phyloP scores from a whole-genome alignment of 345 rosid species.

The Excoecaria cochinchinensis region DNA sequence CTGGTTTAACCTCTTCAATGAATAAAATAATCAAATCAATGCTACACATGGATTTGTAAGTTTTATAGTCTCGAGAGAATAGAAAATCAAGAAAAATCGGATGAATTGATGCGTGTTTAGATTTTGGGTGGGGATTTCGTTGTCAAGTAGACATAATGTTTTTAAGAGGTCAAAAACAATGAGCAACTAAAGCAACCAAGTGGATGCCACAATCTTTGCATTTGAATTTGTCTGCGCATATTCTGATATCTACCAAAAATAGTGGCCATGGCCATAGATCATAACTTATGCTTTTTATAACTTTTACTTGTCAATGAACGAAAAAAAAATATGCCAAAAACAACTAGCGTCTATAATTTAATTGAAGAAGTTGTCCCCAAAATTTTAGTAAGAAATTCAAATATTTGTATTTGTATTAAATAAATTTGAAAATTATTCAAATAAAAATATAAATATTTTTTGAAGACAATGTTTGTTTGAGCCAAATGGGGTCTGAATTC shows the following conservation, averaged over 20 bases:
- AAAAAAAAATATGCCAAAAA: too few species aligned
- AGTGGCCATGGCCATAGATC: not conserved
- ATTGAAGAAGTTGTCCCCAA: too few species aligned
- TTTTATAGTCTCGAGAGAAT: not conserved
- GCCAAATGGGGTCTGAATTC: too few species aligned
- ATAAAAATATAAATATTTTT: too few species aligned
- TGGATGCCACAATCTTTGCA: constrained; percentile 9
- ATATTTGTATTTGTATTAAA: too few species aligned
- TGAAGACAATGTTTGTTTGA: too few species aligned
- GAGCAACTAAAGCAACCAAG: not conserved
- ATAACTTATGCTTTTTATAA: not conserved
- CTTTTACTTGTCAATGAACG: too few species aligned
- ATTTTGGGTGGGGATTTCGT: not conserved
- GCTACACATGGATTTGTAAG: not conserved
- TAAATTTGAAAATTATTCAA: too few species aligned
- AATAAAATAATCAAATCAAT: not conserved
- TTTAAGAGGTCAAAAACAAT: not conserved
- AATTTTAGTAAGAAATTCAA: too few species aligned
- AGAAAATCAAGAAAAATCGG: not conserved
- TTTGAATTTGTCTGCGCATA: not conserved
- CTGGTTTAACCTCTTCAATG: too few species aligned
- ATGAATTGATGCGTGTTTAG: not conserved
- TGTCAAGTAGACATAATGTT: not conserved
- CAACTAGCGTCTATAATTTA: too few species aligned
- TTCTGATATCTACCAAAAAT: not conserved